Conservation (phyloP, 1,139 yeast genomes). For the Hemisphaericaspora xylanilytica region DNA sequence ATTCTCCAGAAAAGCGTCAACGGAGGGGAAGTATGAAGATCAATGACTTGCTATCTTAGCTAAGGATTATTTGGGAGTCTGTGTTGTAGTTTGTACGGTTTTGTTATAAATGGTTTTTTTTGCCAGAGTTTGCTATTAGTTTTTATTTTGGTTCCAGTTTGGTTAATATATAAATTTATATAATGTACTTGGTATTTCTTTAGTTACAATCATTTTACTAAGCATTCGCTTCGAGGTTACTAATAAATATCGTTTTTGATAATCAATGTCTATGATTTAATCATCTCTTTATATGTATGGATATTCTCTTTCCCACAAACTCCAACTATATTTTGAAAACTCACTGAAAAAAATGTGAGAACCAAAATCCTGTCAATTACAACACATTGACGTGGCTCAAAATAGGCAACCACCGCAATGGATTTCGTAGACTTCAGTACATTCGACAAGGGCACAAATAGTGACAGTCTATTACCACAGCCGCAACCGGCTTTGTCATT, state of each 20-base stretch:
- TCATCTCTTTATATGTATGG: too few relatives aligned
- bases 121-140: not conserved
- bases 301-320: too few relatives aligned
- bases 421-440: slow-evolving; percentile 46
- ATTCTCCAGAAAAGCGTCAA: not conserved
- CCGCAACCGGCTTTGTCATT: slow-evolving; percentile 49
- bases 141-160: not conserved
- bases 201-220: too few relatives aligned
- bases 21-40: slow-evolving; percentile 27
- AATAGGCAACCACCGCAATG: slow-evolving; percentile 27
- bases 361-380: too few relatives aligned
- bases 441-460: slow-evolving; percentile 23
- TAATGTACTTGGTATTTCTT: too few relatives aligned
- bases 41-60: slow-evolving; percentile 25
- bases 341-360: too few relatives aligned
- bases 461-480: slow-evolving; percentile 26
- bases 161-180: too few relatives aligned
- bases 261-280: too few relatives aligned
- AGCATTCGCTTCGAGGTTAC: too few relatives aligned
- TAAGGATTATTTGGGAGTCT: not conserved
- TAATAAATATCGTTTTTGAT: too few relatives aligned
- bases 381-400: too few relatives aligned
- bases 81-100: not conserved
- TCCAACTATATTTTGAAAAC: too few relatives aligned
- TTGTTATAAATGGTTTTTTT: not conserved